Conservation (phyloP, 441 rosid genomes). For the Breynia disticha region DNA sequence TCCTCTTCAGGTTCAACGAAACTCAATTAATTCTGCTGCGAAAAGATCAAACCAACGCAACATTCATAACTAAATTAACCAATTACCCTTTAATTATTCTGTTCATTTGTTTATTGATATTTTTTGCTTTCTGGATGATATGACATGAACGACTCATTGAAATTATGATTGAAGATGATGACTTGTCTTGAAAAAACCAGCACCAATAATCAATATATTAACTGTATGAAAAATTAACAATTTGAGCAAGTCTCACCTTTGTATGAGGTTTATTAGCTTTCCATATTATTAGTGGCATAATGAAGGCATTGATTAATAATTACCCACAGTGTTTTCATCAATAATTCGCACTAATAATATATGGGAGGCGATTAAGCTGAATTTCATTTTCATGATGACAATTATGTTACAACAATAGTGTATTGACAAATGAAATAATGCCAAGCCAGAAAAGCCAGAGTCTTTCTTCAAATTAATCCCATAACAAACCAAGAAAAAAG, state of each 20-base stretch:
- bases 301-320: no score
- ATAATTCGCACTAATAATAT: no score
- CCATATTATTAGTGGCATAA: no score
- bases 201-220: conserved; percentile 31
- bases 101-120: background rate
- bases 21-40: background rate
- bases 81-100: background rate
- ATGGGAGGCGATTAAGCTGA: no score
- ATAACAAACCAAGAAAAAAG: no score
- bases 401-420: no score
- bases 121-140: conserved; percentile 21
- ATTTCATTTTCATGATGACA: no score
- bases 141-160: conserved; percentile 54
- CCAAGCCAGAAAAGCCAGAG: no score
- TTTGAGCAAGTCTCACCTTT: background rate
- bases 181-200: conserved; percentile 37
- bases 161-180: conserved; percentile 42
- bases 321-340: no score
- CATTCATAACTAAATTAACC: background rate
- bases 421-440: no score
- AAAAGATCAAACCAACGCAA: conserved; percentile 6
- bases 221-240: conserved; percentile 14
- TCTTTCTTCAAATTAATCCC: no score
- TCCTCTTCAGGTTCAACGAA: background rate
- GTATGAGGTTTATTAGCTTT: background rate